Evolutionary conservation across 1,284 basidiomycete species (phyloP).

Genomic region (Agaricales sp.): DNA sequence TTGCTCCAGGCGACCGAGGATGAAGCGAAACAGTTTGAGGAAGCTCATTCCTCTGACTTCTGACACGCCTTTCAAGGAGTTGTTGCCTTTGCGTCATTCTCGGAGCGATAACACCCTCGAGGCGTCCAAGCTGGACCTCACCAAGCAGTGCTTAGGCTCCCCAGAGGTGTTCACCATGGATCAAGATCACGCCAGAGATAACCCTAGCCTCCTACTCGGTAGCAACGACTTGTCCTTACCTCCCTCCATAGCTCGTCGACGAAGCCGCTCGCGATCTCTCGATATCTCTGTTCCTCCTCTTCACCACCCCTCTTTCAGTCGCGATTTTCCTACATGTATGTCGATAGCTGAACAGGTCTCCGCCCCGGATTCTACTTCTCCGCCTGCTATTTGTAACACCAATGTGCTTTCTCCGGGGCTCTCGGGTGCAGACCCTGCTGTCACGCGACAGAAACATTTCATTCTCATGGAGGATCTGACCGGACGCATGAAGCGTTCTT

Average conservation of each 20-base stretch:
- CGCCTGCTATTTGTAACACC: slow-evolving; percentile 3
- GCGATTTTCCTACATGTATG: slow-evolving; percentile 9
- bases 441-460: slow-evolving; percentile 91
- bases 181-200: slow-evolving; percentile 19
- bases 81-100: slow-evolving; percentile 27
- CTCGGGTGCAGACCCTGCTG: slow-evolving; percentile 22
- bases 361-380: slow-evolving; percentile 15
- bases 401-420: slow-evolving; percentile 4
- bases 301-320: slow-evolving; percentile 9
- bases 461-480: slow-evolving; percentile 99
- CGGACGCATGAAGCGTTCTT: slow-evolving; percentile 87
- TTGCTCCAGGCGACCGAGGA: neutral
- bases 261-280: slow-evolving; percentile 49
- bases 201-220: slow-evolving; percentile 14
- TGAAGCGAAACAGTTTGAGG: neutral
- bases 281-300: slow-evolving; percentile 17
- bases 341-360: slow-evolving; percentile 11
- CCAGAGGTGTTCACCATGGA: slow-evolving; percentile 40
- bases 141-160: slow-evolving; percentile 19
- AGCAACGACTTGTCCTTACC: slow-evolving; percentile 11
- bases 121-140: slow-evolving; percentile 24
- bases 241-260: slow-evolving; percentile 29
- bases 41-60: neutral
- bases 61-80: slow-evolving; percentile 22
- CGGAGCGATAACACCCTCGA: slow-evolving; percentile 32